Evolutionary conservation across 2,329 filamentous ascomycete species (phyloP).

Genomic region (Pyrenochaeta sp.): DNA sequence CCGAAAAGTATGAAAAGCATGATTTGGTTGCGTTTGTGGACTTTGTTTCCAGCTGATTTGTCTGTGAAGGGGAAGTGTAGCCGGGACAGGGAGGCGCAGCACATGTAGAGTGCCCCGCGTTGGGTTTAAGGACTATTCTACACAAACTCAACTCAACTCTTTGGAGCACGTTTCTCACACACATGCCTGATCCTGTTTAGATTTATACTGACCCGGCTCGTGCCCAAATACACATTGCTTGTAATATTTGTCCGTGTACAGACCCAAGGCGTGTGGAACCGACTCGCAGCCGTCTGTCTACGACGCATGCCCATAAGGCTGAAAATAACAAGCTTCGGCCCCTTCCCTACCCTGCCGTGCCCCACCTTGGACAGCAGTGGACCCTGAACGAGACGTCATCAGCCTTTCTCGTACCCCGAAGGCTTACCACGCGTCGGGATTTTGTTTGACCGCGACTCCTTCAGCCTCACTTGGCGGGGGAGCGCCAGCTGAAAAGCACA

Average conservation of each 20-base stretch:
- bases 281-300: too few relatives aligned
- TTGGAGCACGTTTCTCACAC: not conserved
- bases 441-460: constrained; percentile 17
- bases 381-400: constrained; percentile 24
- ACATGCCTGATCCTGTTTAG: too few relatives aligned
- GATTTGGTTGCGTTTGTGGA: constrained; percentile 2
- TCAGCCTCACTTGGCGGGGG: too few relatives aligned
- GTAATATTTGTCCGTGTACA: too few relatives aligned
- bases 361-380: constrained; percentile 16
- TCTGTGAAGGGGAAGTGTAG: constrained; percentile 7
- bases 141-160: constrained; percentile 13
- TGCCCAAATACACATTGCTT: too few relatives aligned
- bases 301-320: constrained; percentile 13
- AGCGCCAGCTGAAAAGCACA: too few relatives aligned
- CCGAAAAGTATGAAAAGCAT: too few relatives aligned
- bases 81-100: constrained; percentile 21
- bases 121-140: constrained; percentile 1
- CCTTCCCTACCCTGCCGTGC: constrained; percentile 8
- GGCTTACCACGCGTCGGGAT: constrained; percentile 21
- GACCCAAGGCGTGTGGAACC: too few relatives aligned
- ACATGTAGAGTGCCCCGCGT: constrained; percentile 15
- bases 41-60: constrained; percentile 6
- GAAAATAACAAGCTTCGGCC: constrained; percentile 1
- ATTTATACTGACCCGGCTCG: not conserved
- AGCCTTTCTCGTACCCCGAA: constrained; percentile 12